phyloP scores from a whole-genome alignment of 2,329 filamentous ascomycete genomes.

The Pseudogymnoascus sp. region DNA sequence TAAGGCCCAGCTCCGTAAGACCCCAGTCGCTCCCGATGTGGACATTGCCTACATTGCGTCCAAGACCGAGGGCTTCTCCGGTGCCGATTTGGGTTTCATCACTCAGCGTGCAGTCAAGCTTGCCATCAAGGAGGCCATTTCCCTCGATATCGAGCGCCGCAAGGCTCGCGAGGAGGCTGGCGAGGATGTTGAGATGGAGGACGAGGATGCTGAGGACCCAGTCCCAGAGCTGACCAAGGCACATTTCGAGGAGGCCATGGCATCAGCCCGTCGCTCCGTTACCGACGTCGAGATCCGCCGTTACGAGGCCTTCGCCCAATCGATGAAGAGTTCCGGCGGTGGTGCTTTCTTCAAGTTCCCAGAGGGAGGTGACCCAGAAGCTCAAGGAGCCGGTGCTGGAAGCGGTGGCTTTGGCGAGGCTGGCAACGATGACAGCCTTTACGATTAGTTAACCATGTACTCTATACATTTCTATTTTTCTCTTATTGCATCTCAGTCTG shows the following conservation, averaged over 20 bases:
- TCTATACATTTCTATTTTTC: conserved; percentile 24
- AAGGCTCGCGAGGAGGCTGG: conserved; percentile 84
- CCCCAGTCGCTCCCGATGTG: conserved; percentile 78
- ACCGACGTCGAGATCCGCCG: conserved; percentile 94
- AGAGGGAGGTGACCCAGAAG: conserved; percentile 51
- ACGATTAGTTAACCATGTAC: conserved; percentile 57
- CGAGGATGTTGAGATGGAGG: conserved; percentile 73
- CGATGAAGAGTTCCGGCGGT: conserved; percentile 96
- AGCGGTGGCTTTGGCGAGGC: conserved; percentile 68
- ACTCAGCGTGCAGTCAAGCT: conserved; percentile 98
- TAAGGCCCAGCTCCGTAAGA: conserved; percentile 95
- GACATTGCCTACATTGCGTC: conserved; percentile 85
- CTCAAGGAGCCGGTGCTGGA: conserved; percentile 54
- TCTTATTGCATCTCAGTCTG: conserved; percentile 13
- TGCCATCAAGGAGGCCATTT: conserved; percentile 95
- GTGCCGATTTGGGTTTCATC: conserved; percentile 98
- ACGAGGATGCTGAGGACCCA: conserved; percentile 76
- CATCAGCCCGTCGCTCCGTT: conserved; percentile 84
- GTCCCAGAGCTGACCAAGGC: conserved; percentile 92
- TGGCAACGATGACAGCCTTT: conserved; percentile 93
- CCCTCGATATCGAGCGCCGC: conserved; percentile 74
- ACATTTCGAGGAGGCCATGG: conserved; percentile 99
- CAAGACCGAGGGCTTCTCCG: conserved; percentile 98
- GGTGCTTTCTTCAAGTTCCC: conserved; percentile 99
- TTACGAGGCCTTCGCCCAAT: conserved; percentile 97